These are phyloP conservation scores for Asterionellopsis glacialis DNA, from an alignment of 108 stramenopile genomes.

Conservation along the genomic window DNA sequence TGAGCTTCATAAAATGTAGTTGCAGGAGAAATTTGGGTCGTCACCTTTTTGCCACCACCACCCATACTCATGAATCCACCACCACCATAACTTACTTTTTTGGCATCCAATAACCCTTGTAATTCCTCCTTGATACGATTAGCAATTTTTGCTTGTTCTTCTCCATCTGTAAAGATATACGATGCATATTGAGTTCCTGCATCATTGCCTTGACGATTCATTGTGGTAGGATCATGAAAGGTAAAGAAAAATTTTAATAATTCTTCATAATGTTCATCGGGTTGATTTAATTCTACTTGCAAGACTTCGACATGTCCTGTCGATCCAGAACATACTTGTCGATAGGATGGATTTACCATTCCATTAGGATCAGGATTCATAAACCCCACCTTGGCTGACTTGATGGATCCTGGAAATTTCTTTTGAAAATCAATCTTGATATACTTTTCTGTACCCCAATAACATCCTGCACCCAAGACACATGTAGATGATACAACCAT, in stretches of 20 bases:
- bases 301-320: slow-evolving; percentile 58
- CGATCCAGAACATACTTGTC: slow-evolving; percentile 41
- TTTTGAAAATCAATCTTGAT: slow-evolving; percentile 47
- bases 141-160: slow-evolving; percentile 55
- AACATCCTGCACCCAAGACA: slow-evolving; percentile 47
- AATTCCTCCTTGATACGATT: slow-evolving; percentile 52
- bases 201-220: slow-evolving; percentile 89
- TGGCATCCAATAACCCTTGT: slow-evolving; percentile 26
- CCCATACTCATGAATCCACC: too few species aligned
- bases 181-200: slow-evolving; percentile 82
- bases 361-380: slow-evolving; percentile 31
- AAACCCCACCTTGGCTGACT: slow-evolving; percentile 42
- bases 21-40: slow-evolving; percentile 32
- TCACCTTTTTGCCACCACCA: slow-evolving; percentile 25
- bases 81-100: slow-evolving; percentile 29
- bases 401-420: slow-evolving; percentile 28
- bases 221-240: slow-evolving; percentile 87
- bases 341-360: slow-evolving; percentile 41
- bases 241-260: slow-evolving; percentile 77
- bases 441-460: slow-evolving; percentile 68
- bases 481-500: slow-evolving; percentile 4
- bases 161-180: slow-evolving; percentile 62
- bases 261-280: slow-evolving; percentile 42
- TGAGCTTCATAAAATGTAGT: slow-evolving; percentile 61
- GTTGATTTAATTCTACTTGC: slow-evolving; percentile 35